A percentile compares a stretch with the other conserved stretches of the same genome.
These are phyloP conservation scores for Thalassiosira hispida DNA, from an alignment of 352 stramenopile species.

Conservation along the genomic window DNA sequence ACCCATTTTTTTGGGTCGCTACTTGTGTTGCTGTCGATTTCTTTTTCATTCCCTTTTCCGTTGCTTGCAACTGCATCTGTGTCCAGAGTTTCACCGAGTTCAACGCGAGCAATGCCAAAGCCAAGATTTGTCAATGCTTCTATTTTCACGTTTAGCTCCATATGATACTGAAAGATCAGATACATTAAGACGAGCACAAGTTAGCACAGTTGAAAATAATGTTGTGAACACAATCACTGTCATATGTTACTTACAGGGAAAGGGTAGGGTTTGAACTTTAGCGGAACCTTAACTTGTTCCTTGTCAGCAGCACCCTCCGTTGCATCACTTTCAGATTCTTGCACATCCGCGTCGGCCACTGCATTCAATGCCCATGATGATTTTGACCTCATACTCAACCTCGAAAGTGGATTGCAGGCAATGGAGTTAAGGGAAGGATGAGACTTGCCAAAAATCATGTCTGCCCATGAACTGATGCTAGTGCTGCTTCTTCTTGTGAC, in stretches of 20 bases:
- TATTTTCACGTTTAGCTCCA: constrained; percentile 67
- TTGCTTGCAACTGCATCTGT: not conserved
- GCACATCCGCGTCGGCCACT: constrained; percentile 9
- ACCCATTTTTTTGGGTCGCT: constrained; percentile 76
- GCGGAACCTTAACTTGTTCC: constrained; percentile 38
- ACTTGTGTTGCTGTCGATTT: constrained; percentile 1
- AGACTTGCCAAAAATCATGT: constrained; percentile 8
- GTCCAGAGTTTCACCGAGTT: constrained; percentile 26
- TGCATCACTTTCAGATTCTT: constrained; percentile 11
- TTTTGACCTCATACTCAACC: constrained; percentile 9
- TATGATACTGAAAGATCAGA: constrained; percentile 60
- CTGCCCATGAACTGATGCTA: not conserved
- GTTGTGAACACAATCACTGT: not conserved
- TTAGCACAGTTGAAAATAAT: not conserved
- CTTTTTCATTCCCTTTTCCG: constrained; percentile 5
- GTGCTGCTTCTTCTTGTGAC: not conserved
- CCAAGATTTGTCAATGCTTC: constrained; percentile 87
- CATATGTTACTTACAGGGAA: constrained; percentile 42
- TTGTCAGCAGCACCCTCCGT: constrained; percentile 7
- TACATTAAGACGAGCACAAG: constrained; percentile 1
- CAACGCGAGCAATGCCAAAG: constrained; percentile 78
- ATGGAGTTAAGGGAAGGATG: not conserved
- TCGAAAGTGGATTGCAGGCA: not conserved
- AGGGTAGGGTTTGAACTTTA: constrained; percentile 65
- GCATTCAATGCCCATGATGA: constrained; percentile 40